Evolutionary conservation across 2,329 filamentous ascomycete species (phyloP).

Genomic region (Fusarium sp.): DNA sequence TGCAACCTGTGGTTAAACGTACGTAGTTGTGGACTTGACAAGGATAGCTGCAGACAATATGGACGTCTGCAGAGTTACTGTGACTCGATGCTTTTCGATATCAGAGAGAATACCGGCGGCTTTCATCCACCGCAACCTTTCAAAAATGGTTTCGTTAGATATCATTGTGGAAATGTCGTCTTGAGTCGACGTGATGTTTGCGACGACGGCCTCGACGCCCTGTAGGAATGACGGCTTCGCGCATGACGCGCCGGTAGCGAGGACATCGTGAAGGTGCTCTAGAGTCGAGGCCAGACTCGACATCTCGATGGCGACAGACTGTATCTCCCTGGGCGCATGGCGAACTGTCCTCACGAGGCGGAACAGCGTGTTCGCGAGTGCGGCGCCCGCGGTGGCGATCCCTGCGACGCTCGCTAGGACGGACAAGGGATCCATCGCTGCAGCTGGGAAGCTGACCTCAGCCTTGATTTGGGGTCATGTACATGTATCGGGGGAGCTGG

Average conservation of each 20-base stretch:
- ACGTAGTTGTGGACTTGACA: constrained; percentile 6
- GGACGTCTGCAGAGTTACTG: constrained; percentile 14
- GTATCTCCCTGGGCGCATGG: constrained; percentile 12
- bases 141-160: not conserved
- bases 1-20: not conserved
- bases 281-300: not conserved
- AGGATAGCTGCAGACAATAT: constrained; percentile 23
- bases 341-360: constrained; percentile 3
- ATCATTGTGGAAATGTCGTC: constrained; percentile 1
- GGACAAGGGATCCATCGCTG: constrained; percentile 24
- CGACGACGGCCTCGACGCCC: not conserved
- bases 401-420: constrained; percentile 28
- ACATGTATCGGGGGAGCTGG: not conserved
- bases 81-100: constrained; percentile 27
- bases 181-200: constrained; percentile 14
- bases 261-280: constrained; percentile 18
- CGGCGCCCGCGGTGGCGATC: constrained; percentile 22
- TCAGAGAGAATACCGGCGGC: constrained; percentile 14
- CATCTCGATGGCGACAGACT: constrained; percentile 17
- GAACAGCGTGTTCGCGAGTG: constrained; percentile 19
- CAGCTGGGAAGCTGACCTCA: not conserved
- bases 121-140: constrained; percentile 7
- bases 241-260: not conserved
- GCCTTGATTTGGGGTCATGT: not conserved
- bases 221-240: constrained; percentile 6